Evolutionary conservation across 768 basidiomycete genomes (phyloP), one percentile per base, ranked within the genome.

Genomic region (Lentinula sp.): DNA sequence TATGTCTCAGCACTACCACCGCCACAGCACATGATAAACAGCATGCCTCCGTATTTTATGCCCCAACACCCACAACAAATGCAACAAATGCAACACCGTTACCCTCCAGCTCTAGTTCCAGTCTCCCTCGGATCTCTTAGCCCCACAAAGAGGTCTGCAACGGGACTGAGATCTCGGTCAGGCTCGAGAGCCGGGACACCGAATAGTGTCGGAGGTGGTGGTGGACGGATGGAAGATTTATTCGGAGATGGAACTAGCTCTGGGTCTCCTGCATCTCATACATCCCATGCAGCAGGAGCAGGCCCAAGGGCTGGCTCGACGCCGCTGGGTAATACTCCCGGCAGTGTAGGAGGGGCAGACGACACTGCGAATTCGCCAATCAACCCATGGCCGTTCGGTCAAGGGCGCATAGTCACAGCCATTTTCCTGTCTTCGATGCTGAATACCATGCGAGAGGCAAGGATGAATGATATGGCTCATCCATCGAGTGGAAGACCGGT

Each of bases 371-470:
- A 61, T 13, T 63, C 64, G 9, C 69, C 69, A 6, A 65, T 69
- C 66, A 28, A 72, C 72, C 4, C 66, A 9, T 56, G 55, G 55
- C 41, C 37, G 7, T 56, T 56, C 23, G 57, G 57, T 20, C 33
- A 59, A 45, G 61, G 53, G 7, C 32, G 33, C 1, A 7, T 77
- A 35, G 79, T 89, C 33, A 90, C 85, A n/a, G 84, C 87, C 0
- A 69, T 71, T 59, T 77, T 82, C 63, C 72, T 93, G 65, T 78
- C 85, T 4, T 75, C 72, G 39, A 64, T 91, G 53, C 68, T 93
- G 70, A 65, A 79, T 62, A 77, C 76, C 65, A 92, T 93, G 88
- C 79, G 89, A 64, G 88, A 90, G 71, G 75, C 72, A 50, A 79
- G 81, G 67, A 62, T 87, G 68, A 76, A 78, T 53, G 87, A 90